phyloP scores from a whole-genome alignment of 2,329 filamentous ascomycete species.

The Albifimbria verrucaria region DNA sequence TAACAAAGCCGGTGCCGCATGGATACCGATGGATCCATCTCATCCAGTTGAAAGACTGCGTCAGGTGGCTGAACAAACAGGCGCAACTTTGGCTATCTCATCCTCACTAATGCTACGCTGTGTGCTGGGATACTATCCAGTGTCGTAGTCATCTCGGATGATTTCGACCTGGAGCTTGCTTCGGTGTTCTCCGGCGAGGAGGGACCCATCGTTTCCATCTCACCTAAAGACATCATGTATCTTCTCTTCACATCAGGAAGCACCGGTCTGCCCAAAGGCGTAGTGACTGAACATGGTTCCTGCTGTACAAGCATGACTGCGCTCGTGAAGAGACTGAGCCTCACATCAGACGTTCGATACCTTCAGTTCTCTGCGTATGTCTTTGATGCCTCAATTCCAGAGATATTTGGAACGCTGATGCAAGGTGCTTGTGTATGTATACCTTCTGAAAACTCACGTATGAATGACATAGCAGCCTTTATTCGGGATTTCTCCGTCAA shows the following conservation, averaged over 20 bases:
- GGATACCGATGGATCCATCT: neutral
- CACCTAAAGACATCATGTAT: conserved; percentile 15
- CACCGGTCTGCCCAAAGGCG: conserved; percentile 19
- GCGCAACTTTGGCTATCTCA: conserved; percentile 2
- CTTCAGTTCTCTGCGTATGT: too few relatives aligned
- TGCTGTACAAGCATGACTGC: too few relatives aligned
- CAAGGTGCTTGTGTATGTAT: too few relatives aligned
- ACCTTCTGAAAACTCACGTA: too few relatives aligned
- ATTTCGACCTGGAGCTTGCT: neutral
- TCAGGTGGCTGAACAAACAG: neutral
- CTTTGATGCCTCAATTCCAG: too few relatives aligned
- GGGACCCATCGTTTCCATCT: too few relatives aligned
- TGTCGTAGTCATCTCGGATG: neutral
- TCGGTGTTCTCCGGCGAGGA: conserved; percentile 4
- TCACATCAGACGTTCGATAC: too few relatives aligned
- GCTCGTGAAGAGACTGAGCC: too few relatives aligned
- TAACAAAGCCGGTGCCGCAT: neutral
- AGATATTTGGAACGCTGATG: too few relatives aligned
- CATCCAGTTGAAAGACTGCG: neutral
- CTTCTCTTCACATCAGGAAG: conserved; percentile 21
- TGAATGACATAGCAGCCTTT: too few relatives aligned
- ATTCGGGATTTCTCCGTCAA: too few relatives aligned
- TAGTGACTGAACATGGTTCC: conserved; percentile 15
- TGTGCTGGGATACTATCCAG: neutral
- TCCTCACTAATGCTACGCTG: neutral